Evolutionary conservation across 106 monocot genomes (phyloP), one percentile per base, ranked within the genome.

Genomic region (Dendrobium catenatum): DNA sequence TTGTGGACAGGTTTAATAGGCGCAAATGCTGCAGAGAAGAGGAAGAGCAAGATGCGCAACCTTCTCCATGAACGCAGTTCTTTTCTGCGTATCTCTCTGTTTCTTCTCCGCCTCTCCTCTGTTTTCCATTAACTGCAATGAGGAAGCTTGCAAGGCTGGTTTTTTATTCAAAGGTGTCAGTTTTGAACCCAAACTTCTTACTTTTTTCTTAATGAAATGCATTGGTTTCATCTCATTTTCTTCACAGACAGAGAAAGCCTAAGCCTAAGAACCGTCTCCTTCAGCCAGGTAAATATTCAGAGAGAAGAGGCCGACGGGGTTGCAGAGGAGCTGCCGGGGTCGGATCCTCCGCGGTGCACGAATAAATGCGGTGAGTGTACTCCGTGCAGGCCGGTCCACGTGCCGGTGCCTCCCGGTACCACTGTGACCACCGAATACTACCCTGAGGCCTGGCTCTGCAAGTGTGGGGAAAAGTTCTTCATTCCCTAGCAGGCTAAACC

Each of bases 381-480:
- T 10, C 90, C 90, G 13, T 90, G 90, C 85, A 46, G 29, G 37
- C 84, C 90, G 13, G 87, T 90, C 3, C 90, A 87, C 77, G 87
- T 90, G 49, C 43, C 90, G 10, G 82, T 90, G 4, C 85, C 87
- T 6, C 90, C 87, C 9, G 85, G 85, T 33, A 83, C 83, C 43
- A 81, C 83, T 15, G 83, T 86, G 75, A 82, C 58, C 58, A 82
- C 81, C 47, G 87, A 90, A 79, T 90, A 90, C 79, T 87, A 90
- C 77, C 90, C 90, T 3, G 90, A 90, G 81, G 86, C 86, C 20
- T 89, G 89, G 89, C 82, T 83, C 9, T 89, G 89, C 89, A 86
- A 86, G 83, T 90, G 90, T 75, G 83, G 87, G 58, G 55, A 75
- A 80, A 78, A 80, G 46, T 81, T 90, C 78, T 90, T 83, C 87